These are phyloP conservation scores for Ocimum tenuiflorum DNA, from an alignment of 257 asterid genomes.

Conservation along the genomic window DNA sequence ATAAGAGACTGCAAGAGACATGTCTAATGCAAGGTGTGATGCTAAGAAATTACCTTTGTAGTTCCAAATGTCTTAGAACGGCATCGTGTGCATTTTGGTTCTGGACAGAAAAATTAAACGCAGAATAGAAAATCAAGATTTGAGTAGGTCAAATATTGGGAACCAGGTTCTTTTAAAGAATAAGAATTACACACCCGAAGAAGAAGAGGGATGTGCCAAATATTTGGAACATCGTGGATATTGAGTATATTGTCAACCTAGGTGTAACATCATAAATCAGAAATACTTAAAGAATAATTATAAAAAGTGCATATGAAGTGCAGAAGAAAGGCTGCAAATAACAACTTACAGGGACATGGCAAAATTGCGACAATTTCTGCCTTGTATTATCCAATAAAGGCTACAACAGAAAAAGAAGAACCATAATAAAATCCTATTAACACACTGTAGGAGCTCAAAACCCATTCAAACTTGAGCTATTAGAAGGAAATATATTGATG, in stretches of 20 bases:
- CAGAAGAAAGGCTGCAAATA: neutral
- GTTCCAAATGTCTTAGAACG: conserved; percentile 61
- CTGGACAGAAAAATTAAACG: conserved; percentile 35
- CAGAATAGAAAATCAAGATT: conserved; percentile 10
- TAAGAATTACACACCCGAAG: conserved; percentile 54
- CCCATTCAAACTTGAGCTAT: neutral
- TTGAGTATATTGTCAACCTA: conserved; percentile 64
- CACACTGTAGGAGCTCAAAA: neutral
- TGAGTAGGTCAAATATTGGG: neutral
- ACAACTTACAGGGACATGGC: conserved; percentile 72
- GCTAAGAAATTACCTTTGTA: conserved; percentile 40
- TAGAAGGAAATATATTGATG: neutral
- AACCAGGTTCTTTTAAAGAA: neutral
- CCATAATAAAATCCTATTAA: conserved; percentile 4
- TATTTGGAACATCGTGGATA: conserved; percentile 85
- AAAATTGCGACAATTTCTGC: conserved; percentile 80
- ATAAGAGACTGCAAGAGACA: neutral
- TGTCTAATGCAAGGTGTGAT: neutral
- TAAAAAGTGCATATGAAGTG: neutral
- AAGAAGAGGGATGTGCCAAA: conserved; percentile 86
- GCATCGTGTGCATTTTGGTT: conserved; percentile 86
- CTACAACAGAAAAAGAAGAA: conserved; percentile 39
- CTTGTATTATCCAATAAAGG: conserved; percentile 76
- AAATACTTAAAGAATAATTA: neutral
- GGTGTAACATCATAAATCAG: conserved; percentile 3